Evolutionary conservation across 305 asterid species (phyloP), one percentile per base, ranked within the genome.

Genomic region (Petunia hybrid): DNA sequence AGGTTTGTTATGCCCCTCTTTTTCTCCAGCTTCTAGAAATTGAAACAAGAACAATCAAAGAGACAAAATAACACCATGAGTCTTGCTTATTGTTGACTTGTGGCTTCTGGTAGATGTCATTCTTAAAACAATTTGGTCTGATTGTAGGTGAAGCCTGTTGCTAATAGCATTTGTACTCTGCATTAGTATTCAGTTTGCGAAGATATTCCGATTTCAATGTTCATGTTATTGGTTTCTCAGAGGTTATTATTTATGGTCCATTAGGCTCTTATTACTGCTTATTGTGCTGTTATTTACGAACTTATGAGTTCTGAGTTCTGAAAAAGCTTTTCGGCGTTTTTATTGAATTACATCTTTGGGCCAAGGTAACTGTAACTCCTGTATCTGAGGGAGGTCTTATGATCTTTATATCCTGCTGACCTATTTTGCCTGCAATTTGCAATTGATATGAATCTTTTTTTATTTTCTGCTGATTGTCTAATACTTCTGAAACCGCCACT

Each of bases 351-450:
- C 55, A 51, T 70, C 60, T 31, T 70, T 70, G 77, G 40, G 5
- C 42, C 77, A 5, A 10, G 43, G 2, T 70, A 70, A 46, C 35
- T 70, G 2, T 70, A 70, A 46, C 35, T 70, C 60, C 31, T 1
- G 9, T 22, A 6, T 46, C 16, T 46, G 61, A 46, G 43, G 43
- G 77, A 70, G 36, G 42, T 10, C 16, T 46, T 70, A 22, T 46
- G 1, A 22, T 45, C 60, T 4, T 70, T 70, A 31, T 70, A 10
- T 5, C 22, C 16, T 43, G 77, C 43, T 71, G 62, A 13, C 43
- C 48, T 46, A n/a, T 51, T 73, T 48, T 48, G 63, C 35, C 45
- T 73, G 45, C 78, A 73, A 48, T 73, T 73, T 73, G 31, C 61
- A 71, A 10, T 71, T 3, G 5, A 48, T 35, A 35, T 48, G 43